Evolutionary conservation across 208 protist genomes (phyloP), one percentile per base, ranked within the genome.

Genomic region (Entamoeba histolytica): DNA sequence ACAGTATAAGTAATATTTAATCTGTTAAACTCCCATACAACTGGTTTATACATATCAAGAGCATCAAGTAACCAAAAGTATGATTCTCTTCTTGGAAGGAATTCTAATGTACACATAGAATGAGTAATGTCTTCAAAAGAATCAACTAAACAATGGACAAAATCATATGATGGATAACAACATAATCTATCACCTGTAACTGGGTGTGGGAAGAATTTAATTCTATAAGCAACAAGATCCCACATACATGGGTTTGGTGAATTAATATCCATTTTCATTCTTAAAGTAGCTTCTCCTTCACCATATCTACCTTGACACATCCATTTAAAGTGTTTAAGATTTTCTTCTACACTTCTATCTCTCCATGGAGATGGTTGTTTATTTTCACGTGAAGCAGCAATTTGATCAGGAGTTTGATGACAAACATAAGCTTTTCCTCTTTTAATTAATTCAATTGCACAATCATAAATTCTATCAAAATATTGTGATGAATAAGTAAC

Each of bases 121-220:
- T 99, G 99, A 51, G 99, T 99, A 93, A 99, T 98, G 96, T 99
- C 96, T 95, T 99, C 99, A 49, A 99, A 95, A 14, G 98, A 98
- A 95, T 99, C 99, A 51, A 98, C 97, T 52, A 99, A 95, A 96
- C 98, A 99, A 96, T 99, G 98, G 49, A 98, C 98, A 95, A 97
- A 99, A 96, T 99, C 99, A 96, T 99, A 99, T 92, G 98, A 98
- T 49, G 99, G 99, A 95, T 99, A 99, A 94, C 99, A 98, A 95
- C 98, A 99, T 95, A 95, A 97, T 57, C 96, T 95, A 93, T 96
- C 93, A 47, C 96, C 96, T 44, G 94, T 94, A 23, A 92, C 57
- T 35, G 94, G 93, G 94, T 97, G 96, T 15, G 78, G 39, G 7
- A 92, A 44, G 96, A 97, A 99, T 95, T 99, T 99, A 93, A 99